These are phyloP conservation scores for Capniomyces stellatus DNA, from an alignment of 371 early-diverging fungal species.

Conservation along the genomic window DNA sequence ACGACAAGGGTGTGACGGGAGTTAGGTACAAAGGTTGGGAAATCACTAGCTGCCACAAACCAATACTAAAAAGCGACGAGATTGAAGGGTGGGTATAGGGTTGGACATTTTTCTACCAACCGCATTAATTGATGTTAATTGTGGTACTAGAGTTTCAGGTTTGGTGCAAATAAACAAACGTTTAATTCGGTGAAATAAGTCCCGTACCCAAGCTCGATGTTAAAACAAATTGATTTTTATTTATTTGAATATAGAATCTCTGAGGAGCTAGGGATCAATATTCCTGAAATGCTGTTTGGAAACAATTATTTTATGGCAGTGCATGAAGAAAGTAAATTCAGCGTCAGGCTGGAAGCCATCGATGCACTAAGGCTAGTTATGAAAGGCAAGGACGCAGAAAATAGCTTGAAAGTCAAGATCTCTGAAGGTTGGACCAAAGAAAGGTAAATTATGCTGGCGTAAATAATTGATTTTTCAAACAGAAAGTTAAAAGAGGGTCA, in stretches of 20 bases:
- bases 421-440: constrained; percentile 65
- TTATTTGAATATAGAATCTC: constrained; percentile 4
- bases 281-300: constrained; percentile 93
- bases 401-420: constrained; percentile 60
- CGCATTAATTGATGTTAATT: too few relatives aligned
- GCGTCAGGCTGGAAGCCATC: constrained; percentile 40
- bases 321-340: constrained; percentile 25
- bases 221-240: too few relatives aligned
- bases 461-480: too few relatives aligned
- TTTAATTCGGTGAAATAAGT: too few relatives aligned
- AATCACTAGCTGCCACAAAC: constrained; percentile 16
- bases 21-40: constrained; percentile 12
- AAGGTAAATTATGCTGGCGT: constrained; percentile 41
- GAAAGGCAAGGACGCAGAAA: constrained; percentile 34
- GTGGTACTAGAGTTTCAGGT: too few relatives aligned
- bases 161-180: too few relatives aligned
- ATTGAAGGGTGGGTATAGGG: too few relatives aligned
- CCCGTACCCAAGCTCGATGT: too few relatives aligned
- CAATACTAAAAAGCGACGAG: constrained; percentile 17
- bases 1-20: background rate
- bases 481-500: too few relatives aligned
- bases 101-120: too few relatives aligned
- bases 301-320: constrained; percentile 36
- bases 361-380: constrained; percentile 61
- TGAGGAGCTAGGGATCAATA: constrained; percentile 41